Evolutionary conservation across 768 basidiomycete species (phyloP).

Genomic region (Termitomyces sp.): DNA sequence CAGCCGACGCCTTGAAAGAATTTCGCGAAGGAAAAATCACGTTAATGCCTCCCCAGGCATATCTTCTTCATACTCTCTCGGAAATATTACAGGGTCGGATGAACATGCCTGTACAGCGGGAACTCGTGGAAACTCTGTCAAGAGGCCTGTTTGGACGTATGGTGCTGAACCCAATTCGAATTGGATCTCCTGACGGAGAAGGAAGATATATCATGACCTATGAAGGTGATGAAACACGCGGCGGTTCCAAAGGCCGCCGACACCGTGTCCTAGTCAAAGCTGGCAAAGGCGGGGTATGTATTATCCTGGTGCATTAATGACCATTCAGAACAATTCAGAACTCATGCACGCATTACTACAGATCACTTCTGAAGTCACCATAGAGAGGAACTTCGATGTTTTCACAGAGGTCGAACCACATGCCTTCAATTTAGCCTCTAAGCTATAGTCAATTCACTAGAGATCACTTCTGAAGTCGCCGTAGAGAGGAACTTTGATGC

Average conservation of each 20-base stretch:
- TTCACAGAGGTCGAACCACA: conserved; percentile 49
- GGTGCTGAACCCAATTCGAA: conserved; percentile 50
- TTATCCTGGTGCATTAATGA: not conserved
- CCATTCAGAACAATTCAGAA: not conserved
- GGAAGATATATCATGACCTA: conserved; percentile 54
- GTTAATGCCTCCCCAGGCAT: conserved; percentile 75
- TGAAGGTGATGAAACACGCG: conserved; percentile 69
- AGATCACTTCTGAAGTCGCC: conserved; percentile 50
- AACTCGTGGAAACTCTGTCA: conserved; percentile 44
- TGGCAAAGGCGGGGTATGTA: conserved; percentile 49
- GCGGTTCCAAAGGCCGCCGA: conserved; percentile 53
- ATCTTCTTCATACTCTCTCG: conserved; percentile 61
- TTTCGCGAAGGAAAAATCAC: conserved; percentile 47
- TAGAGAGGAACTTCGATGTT: conserved; percentile 66
- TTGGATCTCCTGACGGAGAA: conserved; percentile 36
- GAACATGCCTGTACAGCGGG: conserved; percentile 44
- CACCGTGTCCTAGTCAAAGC: conserved; percentile 56
- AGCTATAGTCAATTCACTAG: conserved; percentile 22
- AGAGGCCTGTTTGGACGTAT: conserved; percentile 56
- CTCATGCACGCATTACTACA: conserved; percentile 21
- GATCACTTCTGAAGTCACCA: conserved; percentile 46
- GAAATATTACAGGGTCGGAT: conserved; percentile 41
- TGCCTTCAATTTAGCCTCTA: conserved; percentile 23
- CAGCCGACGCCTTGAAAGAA: conserved; percentile 48
- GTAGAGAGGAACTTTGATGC: conserved; percentile 67